Evolutionary conservation across 2,329 filamentous ascomycete species (phyloP).

Genomic region (Aspergillus sp.): DNA sequence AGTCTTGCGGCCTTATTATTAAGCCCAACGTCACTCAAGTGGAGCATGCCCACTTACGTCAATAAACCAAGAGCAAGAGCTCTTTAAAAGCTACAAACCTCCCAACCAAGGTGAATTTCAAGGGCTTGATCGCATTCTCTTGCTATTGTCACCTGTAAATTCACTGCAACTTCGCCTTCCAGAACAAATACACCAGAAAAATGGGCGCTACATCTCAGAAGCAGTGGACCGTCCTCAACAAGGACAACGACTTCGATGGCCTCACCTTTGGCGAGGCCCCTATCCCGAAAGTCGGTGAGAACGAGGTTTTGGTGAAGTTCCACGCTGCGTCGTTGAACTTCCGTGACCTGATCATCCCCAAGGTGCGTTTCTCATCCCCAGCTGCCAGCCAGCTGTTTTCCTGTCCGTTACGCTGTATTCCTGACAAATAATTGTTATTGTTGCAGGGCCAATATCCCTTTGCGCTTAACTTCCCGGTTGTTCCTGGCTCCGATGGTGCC

Average conservation of each 20-base stretch:
- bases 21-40: slow-evolving; percentile 1
- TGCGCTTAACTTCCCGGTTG: slow-evolving; percentile 33
- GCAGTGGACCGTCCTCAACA: slow-evolving; percentile 57
- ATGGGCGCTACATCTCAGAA: slow-evolving; percentile 48
- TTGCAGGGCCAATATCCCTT: slow-evolving; percentile 38
- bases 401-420: slow-evolving; percentile 24
- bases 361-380: slow-evolving; percentile 36
- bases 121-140: background rate
- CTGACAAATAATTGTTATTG: background rate
- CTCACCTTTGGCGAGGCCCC: slow-evolving; percentile 57
- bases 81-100: background rate
- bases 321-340: slow-evolving; percentile 55
- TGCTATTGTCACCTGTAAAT: background rate
- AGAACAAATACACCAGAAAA: background rate
- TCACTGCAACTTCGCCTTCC: background rate
- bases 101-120: background rate
- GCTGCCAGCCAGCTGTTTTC: background rate
- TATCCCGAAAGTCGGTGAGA: slow-evolving; percentile 65
- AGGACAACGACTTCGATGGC: slow-evolving; percentile 59
- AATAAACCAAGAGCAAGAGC: background rate
- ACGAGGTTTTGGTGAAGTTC: slow-evolving; percentile 70
- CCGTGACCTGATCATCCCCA: slow-evolving; percentile 51
- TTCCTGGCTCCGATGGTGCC: slow-evolving; percentile 42
- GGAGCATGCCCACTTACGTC: slow-evolving; percentile 14
- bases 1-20: slow-evolving; percentile 1